Percentiles rank a stretch among this genome's conserved stretches.
phyloP scores from a whole-genome alignment of 352 stramenopile species.

The Elongisporangium undulatum region DNA sequence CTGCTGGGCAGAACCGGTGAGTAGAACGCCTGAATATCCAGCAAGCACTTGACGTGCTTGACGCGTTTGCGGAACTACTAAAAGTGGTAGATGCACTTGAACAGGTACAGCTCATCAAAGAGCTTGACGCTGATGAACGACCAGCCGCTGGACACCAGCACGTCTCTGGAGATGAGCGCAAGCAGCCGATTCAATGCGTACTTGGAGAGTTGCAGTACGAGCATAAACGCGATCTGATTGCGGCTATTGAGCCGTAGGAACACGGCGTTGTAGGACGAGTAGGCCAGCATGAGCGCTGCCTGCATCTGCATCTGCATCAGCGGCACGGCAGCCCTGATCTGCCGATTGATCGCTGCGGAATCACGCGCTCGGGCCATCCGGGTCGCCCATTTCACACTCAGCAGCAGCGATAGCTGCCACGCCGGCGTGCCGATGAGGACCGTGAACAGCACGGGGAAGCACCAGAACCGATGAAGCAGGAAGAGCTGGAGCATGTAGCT shows the following conservation, averaged over 20 bases:
- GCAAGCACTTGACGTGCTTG: not conserved
- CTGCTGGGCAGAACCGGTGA: not conserved
- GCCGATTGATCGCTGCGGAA: not conserved
- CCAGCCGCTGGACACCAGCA: not conserved
- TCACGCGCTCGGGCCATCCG: not conserved
- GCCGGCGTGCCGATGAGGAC: not conserved
- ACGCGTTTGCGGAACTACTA: not conserved
- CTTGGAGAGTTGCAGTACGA: not conserved
- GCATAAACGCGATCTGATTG: not conserved
- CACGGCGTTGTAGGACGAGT: conserved; percentile 25
- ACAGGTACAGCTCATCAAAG: not conserved
- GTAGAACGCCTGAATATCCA: no score
- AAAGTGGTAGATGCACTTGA: not conserved
- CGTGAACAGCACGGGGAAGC: conserved; percentile 28
- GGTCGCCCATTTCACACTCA: not conserved
- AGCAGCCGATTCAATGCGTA: not conserved
- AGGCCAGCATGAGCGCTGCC: conserved; percentile 17
- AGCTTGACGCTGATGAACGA: not conserved
- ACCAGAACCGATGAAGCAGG: not conserved
- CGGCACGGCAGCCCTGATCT: not conserved
- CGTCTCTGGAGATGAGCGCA: not conserved
- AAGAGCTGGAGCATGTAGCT: not conserved
- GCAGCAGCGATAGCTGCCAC: not conserved
- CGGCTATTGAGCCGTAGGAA: conserved; percentile 3
- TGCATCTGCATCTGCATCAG: conserved; percentile 9